phyloP scores from a whole-genome alignment of 805 yeast species.

The Sungouiozyma ichnusensis region DNA sequence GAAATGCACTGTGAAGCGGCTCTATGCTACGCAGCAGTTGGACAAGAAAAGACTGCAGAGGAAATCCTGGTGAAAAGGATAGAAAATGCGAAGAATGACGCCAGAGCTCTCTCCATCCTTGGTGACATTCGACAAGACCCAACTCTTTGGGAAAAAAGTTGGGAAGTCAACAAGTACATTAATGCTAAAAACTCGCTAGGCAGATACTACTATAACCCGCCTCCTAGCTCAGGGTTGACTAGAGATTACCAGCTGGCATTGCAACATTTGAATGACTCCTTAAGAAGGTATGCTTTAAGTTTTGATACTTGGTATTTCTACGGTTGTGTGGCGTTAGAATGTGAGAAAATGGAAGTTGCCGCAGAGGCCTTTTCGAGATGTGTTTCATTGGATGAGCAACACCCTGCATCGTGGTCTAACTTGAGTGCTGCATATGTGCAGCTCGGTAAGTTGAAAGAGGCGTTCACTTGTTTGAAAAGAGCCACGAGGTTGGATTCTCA shows the following conservation, averaged over 20 bases:
- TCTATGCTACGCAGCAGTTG: slow-evolving; percentile 79
- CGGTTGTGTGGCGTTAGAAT: slow-evolving; percentile 81
- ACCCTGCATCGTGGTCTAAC: slow-evolving; percentile 83
- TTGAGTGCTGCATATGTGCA: slow-evolving; percentile 69
- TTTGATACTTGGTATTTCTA: slow-evolving; percentile 84
- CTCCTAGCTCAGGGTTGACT: slow-evolving; percentile 39
- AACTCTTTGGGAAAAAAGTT: slow-evolving; percentile 66
- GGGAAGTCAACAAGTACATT: slow-evolving; percentile 76
- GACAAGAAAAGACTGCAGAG: slow-evolving; percentile 58
- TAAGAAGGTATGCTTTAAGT: slow-evolving; percentile 60
- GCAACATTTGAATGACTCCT: slow-evolving; percentile 61
- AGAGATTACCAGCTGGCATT: slow-evolving; percentile 47
- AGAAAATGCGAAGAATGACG: slow-evolving; percentile 53
- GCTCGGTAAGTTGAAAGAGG: slow-evolving; percentile 57
- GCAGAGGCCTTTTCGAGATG: slow-evolving; percentile 90
- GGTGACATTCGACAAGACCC: slow-evolving; percentile 84
- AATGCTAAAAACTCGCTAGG: slow-evolving; percentile 82
- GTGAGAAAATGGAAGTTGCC: slow-evolving; percentile 60
- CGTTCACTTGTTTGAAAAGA: slow-evolving; percentile 72
- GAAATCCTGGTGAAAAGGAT: slow-evolving; percentile 46
- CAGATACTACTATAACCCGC: slow-evolving; percentile 58
- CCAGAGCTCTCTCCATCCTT: slow-evolving; percentile 69
- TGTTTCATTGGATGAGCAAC: slow-evolving; percentile 72
- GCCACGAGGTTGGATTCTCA: slow-evolving; percentile 66
- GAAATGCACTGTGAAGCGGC: slow-evolving; percentile 76